A percentile compares a stretch with the other conserved stretches of the same genome.
Evolutionary conservation across 2,329 filamentous ascomycete species (phyloP).

Genomic region (Fusarium papillatum): DNA sequence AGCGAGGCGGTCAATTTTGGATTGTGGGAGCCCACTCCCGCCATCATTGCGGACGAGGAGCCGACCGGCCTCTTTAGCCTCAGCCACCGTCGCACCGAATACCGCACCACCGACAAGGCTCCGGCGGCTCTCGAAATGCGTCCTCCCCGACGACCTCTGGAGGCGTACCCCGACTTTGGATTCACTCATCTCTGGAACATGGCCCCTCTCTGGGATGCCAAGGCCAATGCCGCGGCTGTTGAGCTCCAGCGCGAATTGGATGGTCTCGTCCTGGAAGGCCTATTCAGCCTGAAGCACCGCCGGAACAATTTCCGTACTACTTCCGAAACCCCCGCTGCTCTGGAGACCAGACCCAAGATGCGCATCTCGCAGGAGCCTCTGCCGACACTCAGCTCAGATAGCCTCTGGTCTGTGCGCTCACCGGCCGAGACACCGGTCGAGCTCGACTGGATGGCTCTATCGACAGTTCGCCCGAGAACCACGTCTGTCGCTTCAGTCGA

Average conservation of each 20-base stretch:
- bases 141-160: conserved; percentile 30
- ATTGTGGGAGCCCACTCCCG: conserved; percentile 38
- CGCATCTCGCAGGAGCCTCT: conserved; percentile 47
- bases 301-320: conserved; percentile 45
- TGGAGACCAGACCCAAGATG: conserved; percentile 50
- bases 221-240: conserved; percentile 30
- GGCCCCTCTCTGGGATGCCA: conserved; percentile 42
- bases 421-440: conserved; percentile 26
- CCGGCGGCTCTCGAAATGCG: conserved; percentile 42
- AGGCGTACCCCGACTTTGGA: conserved; percentile 37
- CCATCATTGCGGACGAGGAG: conserved; percentile 30
- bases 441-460: conserved; percentile 41
- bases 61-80: conserved; percentile 42
- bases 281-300: conserved; percentile 44
- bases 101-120: conserved; percentile 37
- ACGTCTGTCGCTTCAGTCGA: conserved; percentile 38
- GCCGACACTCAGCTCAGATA: conserved; percentile 47
- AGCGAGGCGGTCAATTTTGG: conserved; percentile 35
- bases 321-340: conserved; percentile 40
- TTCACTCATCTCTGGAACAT: conserved; percentile 43
- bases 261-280: conserved; percentile 36
- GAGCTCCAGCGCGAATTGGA: conserved; percentile 38
- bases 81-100: conserved; percentile 41
- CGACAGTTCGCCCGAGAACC: conserved; percentile 35
- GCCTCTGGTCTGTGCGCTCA: conserved; percentile 50